Conservation (phyloP, 2,329 filamentous ascomycete genomes). For the Trichoderma citrinoviride region DNA sequence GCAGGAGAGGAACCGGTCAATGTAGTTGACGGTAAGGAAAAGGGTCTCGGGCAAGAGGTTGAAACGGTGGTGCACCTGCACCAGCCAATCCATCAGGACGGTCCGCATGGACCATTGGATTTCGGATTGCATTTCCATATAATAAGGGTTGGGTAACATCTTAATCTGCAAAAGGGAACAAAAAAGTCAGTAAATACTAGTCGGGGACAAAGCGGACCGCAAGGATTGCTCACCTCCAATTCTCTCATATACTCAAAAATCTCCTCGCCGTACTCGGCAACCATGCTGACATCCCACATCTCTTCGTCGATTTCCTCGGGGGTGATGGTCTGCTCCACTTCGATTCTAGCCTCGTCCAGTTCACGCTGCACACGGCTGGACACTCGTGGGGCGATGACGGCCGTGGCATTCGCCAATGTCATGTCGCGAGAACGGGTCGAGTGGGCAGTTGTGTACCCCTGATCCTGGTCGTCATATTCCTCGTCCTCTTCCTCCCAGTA, state of each 20-base stretch:
- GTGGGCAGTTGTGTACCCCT: conserved; percentile 74
- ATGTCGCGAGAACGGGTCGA: conserved; percentile 69
- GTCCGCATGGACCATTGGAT: conserved; percentile 99
- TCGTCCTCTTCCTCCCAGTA: conserved; percentile 80
- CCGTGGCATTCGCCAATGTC: conserved; percentile 51
- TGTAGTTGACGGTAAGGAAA: conserved; percentile 93
- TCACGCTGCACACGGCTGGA: conserved; percentile 69
- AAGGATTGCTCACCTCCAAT: conserved; percentile 65
- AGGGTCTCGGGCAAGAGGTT: conserved; percentile 88
- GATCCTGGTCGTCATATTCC: conserved; percentile 55
- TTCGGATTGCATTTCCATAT: conserved; percentile 97
- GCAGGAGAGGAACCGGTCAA: conserved; percentile 90
- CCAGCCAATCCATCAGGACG: conserved; percentile 95
- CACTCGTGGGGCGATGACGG: conserved; percentile 68
- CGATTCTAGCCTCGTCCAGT: conserved; percentile 61
- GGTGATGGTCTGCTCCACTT: conserved; percentile 67
- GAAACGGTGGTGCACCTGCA: conserved; percentile 94
- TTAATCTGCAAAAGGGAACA: conserved; percentile 51
- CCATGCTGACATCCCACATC: conserved; percentile 93
- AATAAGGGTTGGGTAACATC: conserved; percentile 84
- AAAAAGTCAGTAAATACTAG: not conserved
- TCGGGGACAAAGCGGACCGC: not conserved
- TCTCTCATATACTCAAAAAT: conserved; percentile 91
- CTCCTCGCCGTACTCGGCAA: conserved; percentile 92
- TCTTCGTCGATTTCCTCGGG: conserved; percentile 83